Evolutionary conservation across 345 rosid species (phyloP).

Genomic region (Salix viminalis): DNA sequence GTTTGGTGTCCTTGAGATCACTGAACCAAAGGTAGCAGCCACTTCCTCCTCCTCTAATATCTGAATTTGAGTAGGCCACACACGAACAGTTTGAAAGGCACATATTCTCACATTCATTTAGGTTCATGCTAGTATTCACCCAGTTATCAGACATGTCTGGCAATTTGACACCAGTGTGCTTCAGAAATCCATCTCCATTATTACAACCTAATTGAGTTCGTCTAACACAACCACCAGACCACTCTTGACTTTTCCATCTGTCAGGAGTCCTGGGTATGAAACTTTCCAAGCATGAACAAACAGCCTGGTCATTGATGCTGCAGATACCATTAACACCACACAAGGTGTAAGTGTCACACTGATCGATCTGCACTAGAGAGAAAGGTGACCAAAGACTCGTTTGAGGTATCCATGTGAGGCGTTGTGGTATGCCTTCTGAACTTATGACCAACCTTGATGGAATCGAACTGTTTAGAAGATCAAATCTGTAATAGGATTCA

Average conservation of each 20-base stretch:
- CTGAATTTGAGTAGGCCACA: slow-evolving; percentile 17
- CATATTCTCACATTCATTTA: background rate
- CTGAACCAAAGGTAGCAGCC: slow-evolving; percentile 20
- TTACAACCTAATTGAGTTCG: background rate
- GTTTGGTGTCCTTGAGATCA: slow-evolving; percentile 9
- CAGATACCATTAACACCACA: background rate
- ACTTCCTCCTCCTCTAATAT: slow-evolving; percentile 9
- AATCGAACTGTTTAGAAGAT: slow-evolving; percentile 1
- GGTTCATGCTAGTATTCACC: slow-evolving; percentile 8
- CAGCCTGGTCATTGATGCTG: background rate
- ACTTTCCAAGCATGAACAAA: slow-evolving; percentile 4
- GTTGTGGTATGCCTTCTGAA: background rate
- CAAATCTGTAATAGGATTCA: background rate
- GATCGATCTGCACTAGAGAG: background rate
- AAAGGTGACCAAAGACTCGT: background rate
- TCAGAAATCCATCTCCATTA: slow-evolving; percentile 3
- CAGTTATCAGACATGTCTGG: slow-evolving; percentile 15
- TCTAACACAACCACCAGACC: background rate
- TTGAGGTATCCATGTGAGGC: background rate
- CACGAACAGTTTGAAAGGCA: slow-evolving; percentile 16
- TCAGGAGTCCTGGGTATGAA: background rate
- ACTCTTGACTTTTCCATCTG: background rate
- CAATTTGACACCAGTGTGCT: background rate
- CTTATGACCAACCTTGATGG: slow-evolving; percentile 3
- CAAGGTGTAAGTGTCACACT: background rate